A percentile compares a stretch with the other conserved stretches of the same genome.
These are phyloP conservation scores for Fusarium tjaetaba DNA, from an alignment of 2,329 filamentous ascomycete species.

Conservation along the genomic window DNA sequence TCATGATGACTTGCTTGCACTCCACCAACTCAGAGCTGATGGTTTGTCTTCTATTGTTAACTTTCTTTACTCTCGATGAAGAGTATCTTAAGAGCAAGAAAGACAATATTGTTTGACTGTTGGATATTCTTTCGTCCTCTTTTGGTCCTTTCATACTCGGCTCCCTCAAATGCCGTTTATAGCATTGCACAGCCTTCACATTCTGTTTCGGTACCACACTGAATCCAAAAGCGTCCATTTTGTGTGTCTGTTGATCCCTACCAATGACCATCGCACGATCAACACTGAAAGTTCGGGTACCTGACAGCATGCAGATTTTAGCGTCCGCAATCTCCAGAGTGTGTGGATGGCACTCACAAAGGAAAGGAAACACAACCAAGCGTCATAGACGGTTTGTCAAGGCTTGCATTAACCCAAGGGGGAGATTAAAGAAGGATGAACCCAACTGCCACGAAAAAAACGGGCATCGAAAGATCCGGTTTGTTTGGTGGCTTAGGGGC, in stretches of 20 bases:
- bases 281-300: constrained; percentile 20
- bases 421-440: constrained; percentile 30
- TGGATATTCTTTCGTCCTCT: no score
- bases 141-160: background rate
- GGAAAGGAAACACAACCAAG: constrained; percentile 3
- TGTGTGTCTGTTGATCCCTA: background rate
- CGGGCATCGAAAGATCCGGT: constrained; percentile 12
- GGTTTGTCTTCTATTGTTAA: background rate
- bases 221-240: background rate
- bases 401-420: constrained; percentile 22
- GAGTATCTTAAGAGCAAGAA: background rate
- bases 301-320: constrained; percentile 29
- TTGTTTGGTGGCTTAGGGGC: background rate
- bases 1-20: background rate
- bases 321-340: background rate
- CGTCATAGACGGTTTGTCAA: constrained; percentile 10
- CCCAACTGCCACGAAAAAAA: constrained; percentile 31
- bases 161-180: background rate
- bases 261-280: background rate
- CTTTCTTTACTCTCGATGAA: background rate
- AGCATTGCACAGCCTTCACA: background rate
- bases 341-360: background rate
- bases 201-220: background rate
- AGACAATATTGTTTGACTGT: background rate
- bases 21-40: background rate